Base-by-base conservation (phyloP, 2,329 filamentous ascomycete species). In the Thielaviopsis ethacetica region DNA sequence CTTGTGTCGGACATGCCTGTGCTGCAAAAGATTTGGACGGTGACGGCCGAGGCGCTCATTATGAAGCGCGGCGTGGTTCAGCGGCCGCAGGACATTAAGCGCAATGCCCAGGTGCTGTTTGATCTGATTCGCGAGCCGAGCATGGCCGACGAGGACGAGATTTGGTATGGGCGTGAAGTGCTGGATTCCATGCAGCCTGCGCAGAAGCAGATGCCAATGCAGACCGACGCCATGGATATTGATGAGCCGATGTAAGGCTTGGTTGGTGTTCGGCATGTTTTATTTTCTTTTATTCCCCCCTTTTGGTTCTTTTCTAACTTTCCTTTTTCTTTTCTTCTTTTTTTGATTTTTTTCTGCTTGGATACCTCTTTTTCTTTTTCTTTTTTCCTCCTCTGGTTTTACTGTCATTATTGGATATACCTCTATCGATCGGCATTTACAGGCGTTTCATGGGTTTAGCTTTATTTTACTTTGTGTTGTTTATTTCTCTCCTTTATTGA, bases 61-160 rank as follows among this genome's bases (percentile, higher is more conserved):
- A 69, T 84, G 5, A 74, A 83, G 55, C 73, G 81, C 38, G 74
- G 73, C 34, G 79, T 85, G 57, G 81, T 85, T 5, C 72, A 76
- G 60, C 72, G 77, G 22, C 71, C 79, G 0, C 72, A 78, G 61
- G 79, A 84, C 62, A 85, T 85, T 63, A 82, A 81, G 66, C 75
- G 81, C 49, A 84, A 84, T 59, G 78, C 77, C 13, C 75, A 81
- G 62, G 77, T 84, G 24, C 75, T 85, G 69, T 69, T 83, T 58
- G 80, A 84, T 61, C 71, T 85, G n/a, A 84, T 85, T 63, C 75
- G 77, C 54, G 81, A 84, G 61, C 78, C 83, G 58, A 79, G 78
- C 19, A 69, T 76, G 21, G 76, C 76, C 21, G 76, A 80, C 59
- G 76, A 82, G 66, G 81, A 84, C 62, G 77, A 83, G 63, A 84